Evolutionary conservation across 176 grass and related monocot species (phyloP), one percentile per base, ranked within the genome.

Genomic region (Saccharum officinarum): DNA sequence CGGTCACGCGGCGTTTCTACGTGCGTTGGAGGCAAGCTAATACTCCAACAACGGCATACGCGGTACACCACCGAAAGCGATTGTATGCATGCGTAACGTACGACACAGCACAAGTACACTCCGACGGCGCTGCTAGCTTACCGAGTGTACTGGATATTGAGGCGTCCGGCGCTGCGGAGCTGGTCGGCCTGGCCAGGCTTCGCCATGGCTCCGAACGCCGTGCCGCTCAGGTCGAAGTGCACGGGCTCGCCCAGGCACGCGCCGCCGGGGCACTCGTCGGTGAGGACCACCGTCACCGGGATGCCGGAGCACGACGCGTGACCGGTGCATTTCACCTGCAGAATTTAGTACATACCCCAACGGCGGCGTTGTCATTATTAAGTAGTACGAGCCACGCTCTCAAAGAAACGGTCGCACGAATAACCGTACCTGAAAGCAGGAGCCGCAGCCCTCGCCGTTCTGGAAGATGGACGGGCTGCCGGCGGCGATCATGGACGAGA

Each of bases 171-270:
- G 41, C 1, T 11, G 36, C 95, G 92, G 63, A 94, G 92, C 67
- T 91, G 81, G 68, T 97, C 86, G 22, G 73, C 90, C 73, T 87
- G 83, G 54, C 90, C 92, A 0, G 90, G 60, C 37, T 73, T 75
- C 0, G 92, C 92, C 92, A 97, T 82, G 67, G 84, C 88, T 0
- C 95, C 92, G 59, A 97, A 97, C 70, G 92, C 90, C 41, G 90
- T 92, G 28, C 95, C 95, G 74, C 95, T 97, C 14, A 97, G 73
- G 79, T 97, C 95, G 86, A 97, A 97, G 76, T 97, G 95, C 36
- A 71, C 88, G 4, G 90, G 63, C 80, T 92, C 86, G 0, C 5
- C 67, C 7, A 84, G 55, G 65, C 88, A 97, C 13, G 16, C 0
- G n/a, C 84, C 95, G 7, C 28, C 72, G 74, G 91, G 94, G 72